Evolutionary conservation across 2,329 filamentous ascomycete species (phyloP).

Genomic region (Ophiostoma montium): DNA sequence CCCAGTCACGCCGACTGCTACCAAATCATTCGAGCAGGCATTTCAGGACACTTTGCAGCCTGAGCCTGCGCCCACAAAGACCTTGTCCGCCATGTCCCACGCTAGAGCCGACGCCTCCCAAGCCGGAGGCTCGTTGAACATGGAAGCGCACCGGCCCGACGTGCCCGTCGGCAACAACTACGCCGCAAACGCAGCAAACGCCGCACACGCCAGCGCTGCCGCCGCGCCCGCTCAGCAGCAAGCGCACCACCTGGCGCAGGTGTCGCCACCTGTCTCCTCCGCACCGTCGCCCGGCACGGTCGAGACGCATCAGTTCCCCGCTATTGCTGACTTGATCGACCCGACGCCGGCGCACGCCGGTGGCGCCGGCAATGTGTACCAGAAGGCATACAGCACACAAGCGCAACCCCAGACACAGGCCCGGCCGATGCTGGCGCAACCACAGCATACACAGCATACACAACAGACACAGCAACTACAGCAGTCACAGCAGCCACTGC

Average conservation of each 20-base stretch:
- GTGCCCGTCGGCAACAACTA: slow-evolving; percentile 9
- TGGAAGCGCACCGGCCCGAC: slow-evolving; percentile 8
- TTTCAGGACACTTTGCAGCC: slow-evolving; percentile 19
- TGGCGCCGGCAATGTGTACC: not conserved
- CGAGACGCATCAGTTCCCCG: not conserved
- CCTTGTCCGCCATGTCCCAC: not conserved
- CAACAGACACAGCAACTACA: slow-evolving; percentile 9
- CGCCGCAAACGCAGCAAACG: slow-evolving; percentile 15
- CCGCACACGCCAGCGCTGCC: slow-evolving; percentile 15
- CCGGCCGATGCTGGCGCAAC: slow-evolving; percentile 15
- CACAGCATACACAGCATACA: slow-evolving; percentile 17
- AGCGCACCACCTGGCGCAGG: not conserved
- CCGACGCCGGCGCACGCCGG: not conserved
- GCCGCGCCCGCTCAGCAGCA: slow-evolving; percentile 12
- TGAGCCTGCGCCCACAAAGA: slow-evolving; percentile 10
- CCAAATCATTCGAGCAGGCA: slow-evolving; percentile 34
- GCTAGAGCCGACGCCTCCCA: not conserved
- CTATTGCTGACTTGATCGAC: not conserved
- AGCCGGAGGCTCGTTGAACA: not conserved
- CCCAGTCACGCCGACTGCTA: slow-evolving; percentile 44
- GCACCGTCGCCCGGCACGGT: slow-evolving; percentile 9
- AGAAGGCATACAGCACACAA: slow-evolving; percentile 24
- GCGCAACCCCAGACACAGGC: not conserved
- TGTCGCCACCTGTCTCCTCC: not conserved
- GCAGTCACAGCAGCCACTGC: not conserved